Evolutionary conservation across 257 asterid species (phyloP).

Genomic region (Salvia hispanica): DNA sequence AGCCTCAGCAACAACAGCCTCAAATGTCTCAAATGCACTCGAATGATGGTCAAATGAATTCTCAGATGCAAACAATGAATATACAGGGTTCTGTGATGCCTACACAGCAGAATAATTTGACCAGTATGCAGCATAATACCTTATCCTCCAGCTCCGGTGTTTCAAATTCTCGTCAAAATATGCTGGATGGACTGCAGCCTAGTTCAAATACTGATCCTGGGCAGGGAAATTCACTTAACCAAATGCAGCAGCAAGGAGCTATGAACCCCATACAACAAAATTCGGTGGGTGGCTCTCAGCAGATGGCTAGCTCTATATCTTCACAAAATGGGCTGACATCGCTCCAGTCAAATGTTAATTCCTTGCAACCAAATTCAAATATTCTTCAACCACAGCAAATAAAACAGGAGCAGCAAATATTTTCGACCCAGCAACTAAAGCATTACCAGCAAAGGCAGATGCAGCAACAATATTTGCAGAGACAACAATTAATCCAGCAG

Average conservation of each 20-base stretch:
- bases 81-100: slow-evolving; percentile 53
- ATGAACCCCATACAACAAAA: slow-evolving; percentile 79
- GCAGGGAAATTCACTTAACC: slow-evolving; percentile 67
- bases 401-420: slow-evolving; percentile 80
- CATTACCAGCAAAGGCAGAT: slow-evolving; percentile 72
- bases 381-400: slow-evolving; percentile 74
- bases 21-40: slow-evolving; percentile 60
- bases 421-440: slow-evolving; percentile 65
- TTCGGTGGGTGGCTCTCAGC: slow-evolving; percentile 69
- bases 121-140: slow-evolving; percentile 66
- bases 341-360: slow-evolving; percentile 61
- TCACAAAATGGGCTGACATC: slow-evolving; percentile 63
- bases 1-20: slow-evolving; percentile 71
- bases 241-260: slow-evolving; percentile 84
- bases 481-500: slow-evolving; percentile 59
- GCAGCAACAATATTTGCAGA: slow-evolving; percentile 47
- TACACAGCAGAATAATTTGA: slow-evolving; percentile 59
- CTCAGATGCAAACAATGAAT: slow-evolving; percentile 72
- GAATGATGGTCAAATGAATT: slow-evolving; percentile 74
- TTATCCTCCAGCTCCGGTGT: slow-evolving; percentile 54
- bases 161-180: slow-evolving; percentile 70
- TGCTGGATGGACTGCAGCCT: slow-evolving; percentile 63
- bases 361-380: slow-evolving; percentile 61
- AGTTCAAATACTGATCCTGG: slow-evolving; percentile 65
- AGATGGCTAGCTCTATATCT: slow-evolving; percentile 65